Evolutionary conservation across 257 asterid genomes (phyloP).

Genomic region (Datura wrightii): DNA sequence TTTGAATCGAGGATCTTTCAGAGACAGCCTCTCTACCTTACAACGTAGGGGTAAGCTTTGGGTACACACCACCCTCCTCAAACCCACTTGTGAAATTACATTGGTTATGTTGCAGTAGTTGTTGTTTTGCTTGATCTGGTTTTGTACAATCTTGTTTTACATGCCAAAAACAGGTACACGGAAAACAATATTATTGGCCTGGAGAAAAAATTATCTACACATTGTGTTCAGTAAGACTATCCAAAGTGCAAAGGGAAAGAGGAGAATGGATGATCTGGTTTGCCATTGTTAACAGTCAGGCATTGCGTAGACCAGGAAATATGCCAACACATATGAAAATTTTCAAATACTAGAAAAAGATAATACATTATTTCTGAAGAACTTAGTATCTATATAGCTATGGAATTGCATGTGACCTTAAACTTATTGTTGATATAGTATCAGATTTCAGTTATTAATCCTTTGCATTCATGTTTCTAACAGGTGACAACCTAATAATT

Average conservation of each 20-base stretch:
- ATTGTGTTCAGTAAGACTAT: not conserved
- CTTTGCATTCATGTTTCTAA: not conserved
- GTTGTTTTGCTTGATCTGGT: slow-evolving; percentile 9
- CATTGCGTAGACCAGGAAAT: not conserved
- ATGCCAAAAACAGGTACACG: not conserved
- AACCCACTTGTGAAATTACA: not conserved
- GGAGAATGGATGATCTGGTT: not conserved
- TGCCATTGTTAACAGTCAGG: not conserved
- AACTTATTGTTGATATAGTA: not conserved
- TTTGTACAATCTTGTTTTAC: not conserved
- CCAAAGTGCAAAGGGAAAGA: not conserved
- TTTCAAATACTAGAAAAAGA: not conserved
- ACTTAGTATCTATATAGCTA: not conserved
- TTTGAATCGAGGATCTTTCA: not conserved
- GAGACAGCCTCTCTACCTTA: not conserved
- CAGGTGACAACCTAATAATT: slow-evolving; percentile 19
- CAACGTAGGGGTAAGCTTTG: not conserved
- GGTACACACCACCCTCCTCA: not conserved
- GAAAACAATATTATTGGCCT: not conserved
- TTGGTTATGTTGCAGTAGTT: not conserved
- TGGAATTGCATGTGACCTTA: not conserved
- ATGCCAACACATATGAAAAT: not conserved
- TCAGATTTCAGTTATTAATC: not conserved
- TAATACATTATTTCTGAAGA: not conserved
- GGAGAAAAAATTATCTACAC: not conserved